Evolutionary conservation across 352 stramenopile species (phyloP).

Genomic region (Globisporangium cystogenes): DNA sequence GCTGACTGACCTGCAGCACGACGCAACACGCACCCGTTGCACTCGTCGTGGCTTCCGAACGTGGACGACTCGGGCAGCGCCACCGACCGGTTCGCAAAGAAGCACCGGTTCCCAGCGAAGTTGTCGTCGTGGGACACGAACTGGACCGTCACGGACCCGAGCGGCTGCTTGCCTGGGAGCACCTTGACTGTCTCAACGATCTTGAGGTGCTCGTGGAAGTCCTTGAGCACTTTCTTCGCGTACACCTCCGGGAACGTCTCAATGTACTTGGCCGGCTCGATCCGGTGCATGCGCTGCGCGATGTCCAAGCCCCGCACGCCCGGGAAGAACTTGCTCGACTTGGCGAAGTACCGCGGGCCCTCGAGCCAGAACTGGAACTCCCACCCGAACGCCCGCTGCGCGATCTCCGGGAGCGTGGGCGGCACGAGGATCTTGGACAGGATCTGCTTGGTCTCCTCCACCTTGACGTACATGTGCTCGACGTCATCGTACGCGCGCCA

Average conservation of each 20-base stretch:
- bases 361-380: constrained; percentile 59
- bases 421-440: constrained; percentile 42
- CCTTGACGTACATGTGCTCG: constrained; percentile 21
- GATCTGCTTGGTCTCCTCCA: constrained; percentile 32
- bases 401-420: constrained; percentile 23
- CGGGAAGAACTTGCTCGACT: constrained; percentile 58
- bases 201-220: constrained; percentile 42
- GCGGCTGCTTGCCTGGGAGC: constrained; percentile 37
- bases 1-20: no score
- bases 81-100: constrained; percentile 46
- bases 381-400: constrained; percentile 53
- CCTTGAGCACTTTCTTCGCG: constrained; percentile 39
- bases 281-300: constrained; percentile 43
- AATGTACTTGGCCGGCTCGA: constrained; percentile 48
- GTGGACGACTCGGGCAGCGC: constrained; percentile 28
- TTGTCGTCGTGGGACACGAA: constrained; percentile 39
- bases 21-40: constrained; percentile 42
- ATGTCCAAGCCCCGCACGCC: constrained; percentile 44
- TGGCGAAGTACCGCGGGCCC: constrained; percentile 44
- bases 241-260: constrained; percentile 58
- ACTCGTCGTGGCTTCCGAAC: constrained; percentile 53
- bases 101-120: constrained; percentile 40
- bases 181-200: constrained; percentile 53
- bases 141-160: constrained; percentile 38
- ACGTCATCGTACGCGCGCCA: constrained; percentile 22